Evolutionary conservation across 352 stramenopile genomes (phyloP), one percentile per base, ranked within the genome.

Genomic region (Pythium guiyangense): DNA sequence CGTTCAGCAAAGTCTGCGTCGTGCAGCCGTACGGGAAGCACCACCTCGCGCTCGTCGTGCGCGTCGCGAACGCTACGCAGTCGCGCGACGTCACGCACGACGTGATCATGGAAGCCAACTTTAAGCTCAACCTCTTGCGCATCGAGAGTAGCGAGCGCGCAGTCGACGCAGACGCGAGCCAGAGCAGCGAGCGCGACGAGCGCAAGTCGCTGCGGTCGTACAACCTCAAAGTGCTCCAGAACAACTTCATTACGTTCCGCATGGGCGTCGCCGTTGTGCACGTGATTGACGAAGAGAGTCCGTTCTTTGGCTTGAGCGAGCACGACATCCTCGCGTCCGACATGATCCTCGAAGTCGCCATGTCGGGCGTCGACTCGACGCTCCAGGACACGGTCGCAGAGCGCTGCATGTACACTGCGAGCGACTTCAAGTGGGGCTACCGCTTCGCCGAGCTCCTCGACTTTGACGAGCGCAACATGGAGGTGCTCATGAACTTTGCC

Each of bases 201-300:
- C 51, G 63, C 34, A 78, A 84, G 57, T 67, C 82, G 37, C 57
- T 92, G 0, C 79, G 77, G 29, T 90, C 79, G 51, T 90, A 92
- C 65, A 86, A 90, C 26, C 71, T 94, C 52, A 81, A 85, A 53
- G 61, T 94, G 26, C 39, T 88, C 56, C 84, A 92, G 40, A 85
- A 88, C 63, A 91, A 91, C 43, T 94, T 92, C 40, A 90, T 94
- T 56, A 91, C 83, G 37, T 92, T 94, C 52, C 84, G 84, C 27
- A 90, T 94, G 77, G 81, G 79, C 39, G 65, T 94, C 20, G 81
- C 83, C 5, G 76, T 90, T 10, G 81, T 94, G 40, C 84, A 94
- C 34, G 62, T 94, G 20, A 89, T 94, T 46, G 76, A 90, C 45
- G 78, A 78, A 47, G 69, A 70, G 35, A 89, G 76, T 51, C 84